A percentile compares a stretch with the other conserved stretches of the same genome.
Conservation (phyloP, 2,329 filamentous ascomycete species). For the Cladosporium sp. region DNA sequence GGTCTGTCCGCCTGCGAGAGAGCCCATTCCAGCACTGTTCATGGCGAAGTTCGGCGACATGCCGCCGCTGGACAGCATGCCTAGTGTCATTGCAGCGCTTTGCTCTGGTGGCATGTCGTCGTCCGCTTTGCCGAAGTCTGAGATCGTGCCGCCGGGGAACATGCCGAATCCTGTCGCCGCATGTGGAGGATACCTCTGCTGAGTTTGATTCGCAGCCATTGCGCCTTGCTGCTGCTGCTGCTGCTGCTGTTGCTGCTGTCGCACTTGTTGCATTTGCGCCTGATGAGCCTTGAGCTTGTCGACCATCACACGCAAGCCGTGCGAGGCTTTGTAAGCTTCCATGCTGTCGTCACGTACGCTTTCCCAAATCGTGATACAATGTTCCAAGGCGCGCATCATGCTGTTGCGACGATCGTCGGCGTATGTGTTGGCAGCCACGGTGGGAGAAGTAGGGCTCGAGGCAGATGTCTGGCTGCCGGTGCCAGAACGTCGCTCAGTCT, state of each 20-base stretch:
- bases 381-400: conserved; percentile 75
- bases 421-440: conserved; percentile 39
- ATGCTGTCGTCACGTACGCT: conserved; percentile 74
- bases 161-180: conserved; percentile 26
- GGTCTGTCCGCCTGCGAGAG: conserved; percentile 18
- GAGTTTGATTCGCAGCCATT: conserved; percentile 1
- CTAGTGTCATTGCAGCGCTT: conserved; percentile 69
- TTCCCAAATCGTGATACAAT: conserved; percentile 77
- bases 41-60: conserved; percentile 51
- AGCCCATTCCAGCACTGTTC: conserved; percentile 26
- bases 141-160: conserved; percentile 34
- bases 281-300: conserved; percentile 66
- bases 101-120: conserved; percentile 62
- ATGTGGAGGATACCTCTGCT: conserved; percentile 7
- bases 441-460: conserved; percentile 9
- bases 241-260: conserved; percentile 23
- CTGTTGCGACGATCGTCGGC: conserved; percentile 59
- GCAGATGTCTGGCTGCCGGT: conserved; percentile 22
- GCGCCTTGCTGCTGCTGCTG: conserved; percentile 11
- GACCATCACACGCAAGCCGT: conserved; percentile 80
- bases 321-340: conserved; percentile 85
- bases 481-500: conserved; percentile 41
- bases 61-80: conserved; percentile 64
- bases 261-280: conserved; percentile 15
- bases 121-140: conserved; percentile 37